These are phyloP conservation scores for Pyricularia sp. DNA, from an alignment of 2,329 filamentous ascomycete genomes.

Conservation along the genomic window DNA sequence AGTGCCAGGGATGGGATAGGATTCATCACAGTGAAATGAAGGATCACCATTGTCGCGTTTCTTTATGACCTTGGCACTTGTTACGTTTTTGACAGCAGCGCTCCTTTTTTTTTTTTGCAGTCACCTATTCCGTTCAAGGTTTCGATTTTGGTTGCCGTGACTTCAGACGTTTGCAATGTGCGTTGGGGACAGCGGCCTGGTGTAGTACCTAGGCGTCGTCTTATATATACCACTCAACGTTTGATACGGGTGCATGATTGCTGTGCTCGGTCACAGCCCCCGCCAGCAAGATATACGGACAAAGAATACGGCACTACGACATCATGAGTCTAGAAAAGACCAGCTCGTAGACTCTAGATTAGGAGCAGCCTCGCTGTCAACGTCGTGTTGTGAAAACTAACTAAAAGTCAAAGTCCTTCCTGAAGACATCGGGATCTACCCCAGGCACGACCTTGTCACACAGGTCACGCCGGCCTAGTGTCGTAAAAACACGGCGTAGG, in stretches of 20 bases:
- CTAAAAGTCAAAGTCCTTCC: conserved; percentile 78
- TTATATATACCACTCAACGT: not conserved
- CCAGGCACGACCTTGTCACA: conserved; percentile 77
- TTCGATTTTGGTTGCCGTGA: not conserved
- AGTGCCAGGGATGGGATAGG: conserved; percentile 49
- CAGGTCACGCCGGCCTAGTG: conserved; percentile 84
- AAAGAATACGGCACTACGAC: not conserved
- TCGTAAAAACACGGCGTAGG: conserved; percentile 81
- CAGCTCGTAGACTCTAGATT: not conserved
- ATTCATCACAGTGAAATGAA: conserved; percentile 51
- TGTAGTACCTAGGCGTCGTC: too few species aligned
- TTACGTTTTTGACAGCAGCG: not conserved
- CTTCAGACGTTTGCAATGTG: not conserved
- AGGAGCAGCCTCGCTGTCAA: not conserved
- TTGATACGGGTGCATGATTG: not conserved
- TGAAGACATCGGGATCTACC: conserved; percentile 82
- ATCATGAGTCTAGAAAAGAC: not conserved
- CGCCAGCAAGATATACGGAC: not conserved
- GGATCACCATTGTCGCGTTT: not conserved
- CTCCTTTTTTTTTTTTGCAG: not conserved
- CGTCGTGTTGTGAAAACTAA: not conserved
- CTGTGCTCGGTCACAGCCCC: not conserved
- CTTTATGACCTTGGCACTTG: not conserved
- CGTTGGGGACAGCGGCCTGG: too few species aligned
- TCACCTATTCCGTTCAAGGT: not conserved